Conservation (phyloP, 1,284 basidiomycete genomes). For the Cryptococcus neoformans region DNA sequence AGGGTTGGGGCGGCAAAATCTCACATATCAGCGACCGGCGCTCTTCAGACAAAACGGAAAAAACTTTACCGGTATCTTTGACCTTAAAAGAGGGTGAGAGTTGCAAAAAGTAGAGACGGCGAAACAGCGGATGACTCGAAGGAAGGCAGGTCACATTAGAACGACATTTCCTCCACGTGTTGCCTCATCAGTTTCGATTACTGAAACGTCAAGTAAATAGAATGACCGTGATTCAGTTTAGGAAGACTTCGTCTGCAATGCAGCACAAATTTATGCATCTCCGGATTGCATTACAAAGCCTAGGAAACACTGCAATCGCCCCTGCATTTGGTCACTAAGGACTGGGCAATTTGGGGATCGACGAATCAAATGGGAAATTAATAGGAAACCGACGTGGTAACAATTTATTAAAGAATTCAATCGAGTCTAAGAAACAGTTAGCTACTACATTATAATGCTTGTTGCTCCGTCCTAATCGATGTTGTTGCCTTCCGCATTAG, state of each 20-base stretch:
- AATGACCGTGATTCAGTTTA: neutral
- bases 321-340: no score
- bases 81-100: neutral
- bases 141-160: neutral
- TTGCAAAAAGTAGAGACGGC: neutral
- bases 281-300: conserved; percentile 22
- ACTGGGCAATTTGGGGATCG: no score
- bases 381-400: no score
- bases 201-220: neutral
- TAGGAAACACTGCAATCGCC: neutral
- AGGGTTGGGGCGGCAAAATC: conserved; percentile 18
- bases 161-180: neutral
- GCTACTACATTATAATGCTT: conserved; percentile 20
- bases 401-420: no score
- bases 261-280: no score
- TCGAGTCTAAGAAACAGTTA: no score
- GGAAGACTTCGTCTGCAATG: no score
- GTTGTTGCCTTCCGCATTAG: conserved; percentile 49
- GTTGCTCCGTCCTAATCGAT: conserved; percentile 46
- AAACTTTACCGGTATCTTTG: no score
- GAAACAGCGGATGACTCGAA: neutral
- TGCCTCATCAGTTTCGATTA: neutral
- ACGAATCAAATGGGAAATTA: no score
- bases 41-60: no score
- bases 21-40: neutral